Evolutionary conservation across 2,329 filamentous ascomycete genomes (phyloP).

Genomic region (Colletotrichum magnum): DNA sequence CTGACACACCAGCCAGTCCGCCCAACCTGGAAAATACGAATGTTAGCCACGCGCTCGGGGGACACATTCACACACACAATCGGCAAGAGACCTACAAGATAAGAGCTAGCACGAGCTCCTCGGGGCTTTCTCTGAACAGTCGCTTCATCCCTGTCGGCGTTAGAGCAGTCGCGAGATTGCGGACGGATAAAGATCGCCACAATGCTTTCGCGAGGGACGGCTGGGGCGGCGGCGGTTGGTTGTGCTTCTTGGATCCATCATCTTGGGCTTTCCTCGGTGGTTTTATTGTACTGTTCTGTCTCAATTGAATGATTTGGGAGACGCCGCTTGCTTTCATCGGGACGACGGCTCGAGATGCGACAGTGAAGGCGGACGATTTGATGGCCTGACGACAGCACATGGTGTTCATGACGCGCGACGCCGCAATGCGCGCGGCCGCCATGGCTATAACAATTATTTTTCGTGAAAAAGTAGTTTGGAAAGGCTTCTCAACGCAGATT

Average conservation of each 20-base stretch:
- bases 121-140: conserved; percentile 59
- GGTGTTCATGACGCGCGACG: conserved; percentile 25
- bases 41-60: conserved; percentile 42
- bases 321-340: background rate
- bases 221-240: conserved; percentile 45
- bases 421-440: conserved; percentile 36
- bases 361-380: conserved; percentile 7
- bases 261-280: background rate
- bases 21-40: conserved; percentile 50
- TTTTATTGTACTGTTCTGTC: conserved; percentile 20
- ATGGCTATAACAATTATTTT: conserved; percentile 7
- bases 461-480: background rate
- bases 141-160: conserved; percentile 53
- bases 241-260: conserved; percentile 36
- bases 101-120: conserved; percentile 59
- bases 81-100: conserved; percentile 51
- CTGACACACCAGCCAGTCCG: conserved; percentile 48
- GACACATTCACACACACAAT: background rate
- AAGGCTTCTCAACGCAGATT: background rate
- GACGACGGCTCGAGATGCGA: conserved; percentile 7
- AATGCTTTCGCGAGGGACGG: conserved; percentile 47
- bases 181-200: conserved; percentile 51
- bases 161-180: conserved; percentile 54
- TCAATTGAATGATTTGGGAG: conserved; percentile 9
- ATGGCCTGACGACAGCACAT: conserved; percentile 17